Evolutionary conservation across 2,329 filamentous ascomycete genomes (phyloP).

Genomic region (Fusarium decemcellulare): DNA sequence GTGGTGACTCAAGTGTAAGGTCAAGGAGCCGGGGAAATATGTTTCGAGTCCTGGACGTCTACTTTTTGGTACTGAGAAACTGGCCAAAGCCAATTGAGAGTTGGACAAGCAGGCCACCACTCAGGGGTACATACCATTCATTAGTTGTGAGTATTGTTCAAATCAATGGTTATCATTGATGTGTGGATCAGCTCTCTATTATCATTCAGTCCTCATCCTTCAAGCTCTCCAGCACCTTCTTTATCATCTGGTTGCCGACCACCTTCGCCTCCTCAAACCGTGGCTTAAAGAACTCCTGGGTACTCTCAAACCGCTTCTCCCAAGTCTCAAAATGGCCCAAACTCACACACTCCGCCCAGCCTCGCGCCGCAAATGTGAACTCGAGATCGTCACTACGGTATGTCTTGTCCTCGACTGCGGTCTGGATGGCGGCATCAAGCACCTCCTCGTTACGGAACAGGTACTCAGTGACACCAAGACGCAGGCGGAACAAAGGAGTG

Average conservation of each 20-base stretch:
- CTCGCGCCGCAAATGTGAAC: conserved; percentile 96
- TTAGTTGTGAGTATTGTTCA: conserved; percentile 7
- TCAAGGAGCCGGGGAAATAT: not conserved
- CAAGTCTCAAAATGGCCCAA: conserved; percentile 95
- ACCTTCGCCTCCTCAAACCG: conserved; percentile 89
- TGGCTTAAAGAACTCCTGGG: conserved; percentile 92
- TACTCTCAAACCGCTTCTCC: conserved; percentile 89
- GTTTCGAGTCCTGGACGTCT: too few relatives aligned
- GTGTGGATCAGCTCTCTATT: conserved; percentile 2
- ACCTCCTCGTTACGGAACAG: conserved; percentile 87
- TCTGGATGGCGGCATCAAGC: conserved; percentile 87
- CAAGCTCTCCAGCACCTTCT: conserved; percentile 89
- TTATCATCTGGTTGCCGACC: conserved; percentile 97
- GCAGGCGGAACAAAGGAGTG: conserved; percentile 95
- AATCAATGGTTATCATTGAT: conserved; percentile 10
- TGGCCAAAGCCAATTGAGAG: not conserved
- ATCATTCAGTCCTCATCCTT: conserved; percentile 48
- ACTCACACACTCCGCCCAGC: conserved; percentile 94
- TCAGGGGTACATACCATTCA: conserved; percentile 18
- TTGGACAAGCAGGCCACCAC: conserved; percentile 7
- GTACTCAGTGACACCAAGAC: conserved; percentile 97
- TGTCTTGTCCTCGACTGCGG: conserved; percentile 88
- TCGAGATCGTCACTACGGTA: conserved; percentile 97
- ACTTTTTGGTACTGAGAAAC: conserved; percentile 11
- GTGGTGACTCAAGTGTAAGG: conserved; percentile 53